Conservation (phyloP, 31 red algal genomes). For the Porphyra umbilicalis region DNA sequence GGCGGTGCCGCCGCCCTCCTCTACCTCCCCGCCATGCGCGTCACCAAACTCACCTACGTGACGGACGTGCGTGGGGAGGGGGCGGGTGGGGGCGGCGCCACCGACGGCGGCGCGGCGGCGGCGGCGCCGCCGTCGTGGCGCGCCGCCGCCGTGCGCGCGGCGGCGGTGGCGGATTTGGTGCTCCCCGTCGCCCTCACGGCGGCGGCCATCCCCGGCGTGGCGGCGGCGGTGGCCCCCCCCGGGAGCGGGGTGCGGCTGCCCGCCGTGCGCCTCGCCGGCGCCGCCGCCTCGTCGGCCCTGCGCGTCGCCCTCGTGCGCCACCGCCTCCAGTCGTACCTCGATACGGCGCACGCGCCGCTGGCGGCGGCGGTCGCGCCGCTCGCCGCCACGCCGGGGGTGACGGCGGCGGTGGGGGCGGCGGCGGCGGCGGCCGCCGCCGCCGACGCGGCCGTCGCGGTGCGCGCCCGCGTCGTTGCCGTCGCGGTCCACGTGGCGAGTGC, state of each 20-base stretch:
- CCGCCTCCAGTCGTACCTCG: not conserved
- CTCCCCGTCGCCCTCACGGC: not conserved
- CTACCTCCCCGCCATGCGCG: not conserved
- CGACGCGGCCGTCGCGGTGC: not conserved
- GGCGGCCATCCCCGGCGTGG: not conserved
- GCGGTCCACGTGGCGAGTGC: not conserved
- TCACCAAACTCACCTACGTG: not conserved
- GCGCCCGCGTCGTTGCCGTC: not conserved
- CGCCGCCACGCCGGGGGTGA: not conserved
- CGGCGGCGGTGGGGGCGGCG: not conserved
- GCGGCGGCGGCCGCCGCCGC: not conserved
- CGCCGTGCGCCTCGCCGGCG: not conserved
- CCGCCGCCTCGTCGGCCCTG: not conserved
- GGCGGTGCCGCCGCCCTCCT: not conserved
- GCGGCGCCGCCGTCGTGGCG: not conserved
- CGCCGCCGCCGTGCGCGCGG: not conserved
- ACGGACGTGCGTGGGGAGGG: not conserved
- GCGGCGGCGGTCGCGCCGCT: not conserved
- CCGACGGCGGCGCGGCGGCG: not conserved
- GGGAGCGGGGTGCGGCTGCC: not conserved
- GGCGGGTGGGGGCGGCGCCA: not conserved
- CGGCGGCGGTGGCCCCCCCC: not conserved
- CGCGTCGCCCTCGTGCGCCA: not conserved
- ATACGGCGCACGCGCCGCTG: not conserved
- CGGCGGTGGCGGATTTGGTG: not conserved